Evolutionary conservation across 2,329 filamentous ascomycete species (phyloP).

Genomic region (Stemphylium lycopersici): DNA sequence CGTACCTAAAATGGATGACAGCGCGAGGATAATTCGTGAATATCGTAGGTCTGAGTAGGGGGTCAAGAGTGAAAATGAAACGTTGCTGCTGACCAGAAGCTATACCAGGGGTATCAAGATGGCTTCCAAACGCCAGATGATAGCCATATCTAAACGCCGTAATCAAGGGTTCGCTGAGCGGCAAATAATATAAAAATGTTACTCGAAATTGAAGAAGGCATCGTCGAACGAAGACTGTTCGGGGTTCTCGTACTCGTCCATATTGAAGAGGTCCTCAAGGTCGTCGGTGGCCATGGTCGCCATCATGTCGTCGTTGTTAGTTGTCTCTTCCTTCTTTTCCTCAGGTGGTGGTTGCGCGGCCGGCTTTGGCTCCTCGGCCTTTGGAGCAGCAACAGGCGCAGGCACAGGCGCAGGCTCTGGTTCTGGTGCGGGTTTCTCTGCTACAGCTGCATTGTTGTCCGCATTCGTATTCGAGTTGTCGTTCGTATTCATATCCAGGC

Average conservation of each 20-base stretch:
- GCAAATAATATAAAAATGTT: background rate
- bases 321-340: constrained; percentile 8
- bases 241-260: constrained; percentile 43
- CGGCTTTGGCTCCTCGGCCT: constrained; percentile 14
- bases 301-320: constrained; percentile 29
- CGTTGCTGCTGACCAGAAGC: background rate
- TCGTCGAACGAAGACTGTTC: constrained; percentile 48
- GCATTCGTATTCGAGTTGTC: constrained; percentile 7
- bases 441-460: background rate
- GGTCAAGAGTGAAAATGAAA: background rate
- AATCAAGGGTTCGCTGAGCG: background rate
- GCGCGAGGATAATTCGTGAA: too few species aligned
- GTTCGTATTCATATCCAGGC: constrained; percentile 22
- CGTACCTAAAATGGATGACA: too few species aligned
- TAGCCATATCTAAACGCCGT: background rate
- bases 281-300: constrained; percentile 40
- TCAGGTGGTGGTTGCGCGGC: constrained; percentile 11
- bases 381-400: constrained; percentile 1
- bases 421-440: constrained; percentile 10
- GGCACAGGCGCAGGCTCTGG: constrained; percentile 6
- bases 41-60: background rate
- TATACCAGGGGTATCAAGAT: constrained; percentile 12
- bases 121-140: background rate
- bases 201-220: constrained; percentile 47
- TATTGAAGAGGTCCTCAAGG: constrained; percentile 45